Percentiles rank a stretch among this genome's conserved stretches.
Conservation (phyloP, 345 rosid species). For the Rhizophora apiculata region DNA sequence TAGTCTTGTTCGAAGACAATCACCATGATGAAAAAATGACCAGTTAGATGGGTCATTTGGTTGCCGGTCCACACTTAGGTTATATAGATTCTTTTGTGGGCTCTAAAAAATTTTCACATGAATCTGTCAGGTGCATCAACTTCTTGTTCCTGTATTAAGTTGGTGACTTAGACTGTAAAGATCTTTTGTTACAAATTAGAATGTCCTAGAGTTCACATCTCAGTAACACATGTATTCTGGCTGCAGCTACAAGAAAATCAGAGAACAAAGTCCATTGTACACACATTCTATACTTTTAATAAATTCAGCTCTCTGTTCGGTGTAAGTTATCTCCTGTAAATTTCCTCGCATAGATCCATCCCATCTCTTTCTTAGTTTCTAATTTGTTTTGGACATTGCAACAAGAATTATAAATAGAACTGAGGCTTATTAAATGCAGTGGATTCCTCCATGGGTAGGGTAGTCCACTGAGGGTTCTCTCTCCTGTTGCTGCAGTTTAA, state of each 20-base stretch:
- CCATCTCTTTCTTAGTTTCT: not conserved
- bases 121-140: constrained; percentile 39
- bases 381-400: too few species aligned
- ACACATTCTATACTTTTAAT: constrained; percentile 64
- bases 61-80: constrained; percentile 49
- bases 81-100: constrained; percentile 72
- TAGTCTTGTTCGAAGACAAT: constrained; percentile 60
- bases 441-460: too few species aligned
- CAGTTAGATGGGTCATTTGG: constrained; percentile 44
- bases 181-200: constrained; percentile 48
- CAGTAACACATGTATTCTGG: constrained; percentile 48
- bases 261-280: constrained; percentile 68
- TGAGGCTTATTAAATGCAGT: too few species aligned
- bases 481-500: not conserved
- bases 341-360: not conserved
- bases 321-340: constrained; percentile 16
- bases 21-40: constrained; percentile 52
- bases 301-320: constrained; percentile 46
- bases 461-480: not conserved
- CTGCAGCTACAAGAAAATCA: constrained; percentile 47
- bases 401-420: too few species aligned
- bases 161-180: constrained; percentile 57
- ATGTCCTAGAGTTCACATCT: constrained; percentile 40
- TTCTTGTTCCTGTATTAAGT: constrained; percentile 49
- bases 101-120: constrained; percentile 48